Evolutionary conservation across 768 basidiomycete genomes (phyloP), one percentile per base, ranked within the genome.

Genomic region (Russula emetica): DNA sequence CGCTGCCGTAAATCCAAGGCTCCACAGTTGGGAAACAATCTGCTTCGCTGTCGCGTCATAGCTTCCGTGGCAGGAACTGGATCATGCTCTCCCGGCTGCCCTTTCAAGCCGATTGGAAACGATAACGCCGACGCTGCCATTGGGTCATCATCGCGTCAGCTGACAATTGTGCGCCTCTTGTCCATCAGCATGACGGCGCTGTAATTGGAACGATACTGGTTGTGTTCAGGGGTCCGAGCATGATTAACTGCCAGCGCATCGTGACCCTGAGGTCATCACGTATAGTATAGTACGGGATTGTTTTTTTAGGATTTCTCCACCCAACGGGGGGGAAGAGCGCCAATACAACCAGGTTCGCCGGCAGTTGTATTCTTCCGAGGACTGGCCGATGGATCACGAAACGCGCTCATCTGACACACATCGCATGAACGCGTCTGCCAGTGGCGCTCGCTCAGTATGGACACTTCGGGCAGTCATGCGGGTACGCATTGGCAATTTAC

Each of bases 1-100:
- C 26, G 16, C 16, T 64, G 57, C 58, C 63, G 63, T 64, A 64
- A 64, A 50, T 11, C 30, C 24, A 45, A 24, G 3, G 40, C 40
- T 52, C 51, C 26, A 40, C 36, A 59, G 55, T 54, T 32, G 54
- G 58, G 49, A 51, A 62, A 11, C 49, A 61, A 42, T n/a, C 44
- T 55, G 60, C 64, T 61, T 58, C 62, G 49, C 50, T 55, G 57
- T 66, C 63, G 66, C 66, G 53, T 66, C 66, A 66, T 64, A 53
- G 58, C 58, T 50, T 63, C 64, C 59, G 40, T 26, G 24, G 49
- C 60, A 56, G 59, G 49, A 56, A 62, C 64, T 55, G 30, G 22
- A 26, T 49, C 61, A 53, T 26, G 26, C 50, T 42, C 28, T 20
- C 63, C 32, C 44, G 52, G 36, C 38, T 14, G 55, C 44, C 38